Evolutionary conservation across 352 stramenopile genomes (phyloP), one percentile per base, ranked within the genome.

Genomic region (Phytophthora vignae): DNA sequence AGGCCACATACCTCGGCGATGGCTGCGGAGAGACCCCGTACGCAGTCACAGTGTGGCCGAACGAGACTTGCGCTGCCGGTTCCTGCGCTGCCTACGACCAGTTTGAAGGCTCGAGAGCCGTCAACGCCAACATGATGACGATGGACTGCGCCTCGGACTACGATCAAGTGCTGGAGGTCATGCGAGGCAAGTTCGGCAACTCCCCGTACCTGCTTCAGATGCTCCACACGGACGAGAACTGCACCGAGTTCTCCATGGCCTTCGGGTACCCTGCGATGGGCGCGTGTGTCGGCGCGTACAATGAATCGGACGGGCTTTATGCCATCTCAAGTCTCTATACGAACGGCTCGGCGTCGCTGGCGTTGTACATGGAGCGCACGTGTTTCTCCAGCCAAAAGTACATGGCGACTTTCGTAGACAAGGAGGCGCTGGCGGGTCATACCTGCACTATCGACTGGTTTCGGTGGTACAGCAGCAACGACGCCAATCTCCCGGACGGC

Each of bases 101-200:
- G 2, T 68, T 44, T 12, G 52, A 61, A 48, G 69, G 52, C 15
- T 68, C 69, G 31, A 61, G 63, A 25, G 19, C 14, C 21, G 38
- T 72, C 6, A 76, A 71, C 31, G 56, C 69, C 14, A 71, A 76
- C 33, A 76, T 72, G 69, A 76, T 74, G 67, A 71, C 62, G 12
- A 67, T 64, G 42, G 55, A 72, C 44, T 76, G 69, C 33, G 62
- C 68, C 25, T 71, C 55, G 2, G 46, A 71, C 29, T 36, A 72
- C 25, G 27, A 50, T 5, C 54, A 70, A 7, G 27, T 70, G 21
- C 29, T 72, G 21, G 46, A 67, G 17, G 52, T 64, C 9, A 72
- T 72, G 62, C 56, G 67, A 53, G 53, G 59, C 60, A 74, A 74
- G 60, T 74, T 74, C 22, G 52, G 52, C 12, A 71, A 56, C 10